Percentiles rank a stretch among this genome's conserved stretches.
phyloP scores from a whole-genome alignment of 345 rosid genomes.

The Schrenkiella parvula region DNA sequence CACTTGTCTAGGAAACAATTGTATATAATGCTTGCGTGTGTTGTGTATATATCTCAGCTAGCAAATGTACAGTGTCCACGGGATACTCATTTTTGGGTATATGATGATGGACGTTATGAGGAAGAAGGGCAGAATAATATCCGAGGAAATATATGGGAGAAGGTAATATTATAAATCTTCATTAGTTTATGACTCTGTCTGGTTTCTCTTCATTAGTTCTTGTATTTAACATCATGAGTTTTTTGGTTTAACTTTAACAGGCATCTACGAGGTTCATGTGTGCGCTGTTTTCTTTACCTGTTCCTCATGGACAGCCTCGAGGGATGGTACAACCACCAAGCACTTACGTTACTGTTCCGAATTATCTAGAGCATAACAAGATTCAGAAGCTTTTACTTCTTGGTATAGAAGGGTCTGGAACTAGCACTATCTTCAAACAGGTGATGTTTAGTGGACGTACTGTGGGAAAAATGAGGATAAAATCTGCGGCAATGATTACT shows the following conservation, averaged over 20 bases:
- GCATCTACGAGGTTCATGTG: conserved; percentile 84
- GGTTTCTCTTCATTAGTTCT: too few species aligned
- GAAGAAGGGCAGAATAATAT: conserved; percentile 97
- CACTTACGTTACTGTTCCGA: conserved; percentile 65
- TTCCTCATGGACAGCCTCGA: conserved; percentile 67
- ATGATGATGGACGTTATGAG: conserved; percentile 90
- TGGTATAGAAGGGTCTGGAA: conserved; percentile 87
- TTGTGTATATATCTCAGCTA: conserved; percentile 46
- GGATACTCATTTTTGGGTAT: conserved; percentile 90
- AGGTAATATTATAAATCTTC: conserved; percentile 38
- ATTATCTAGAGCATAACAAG: conserved; percentile 76
- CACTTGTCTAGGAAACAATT: background rate
- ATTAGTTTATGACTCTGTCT: too few species aligned
- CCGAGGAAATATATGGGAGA: conserved; percentile 88
- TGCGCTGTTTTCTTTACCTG: conserved; percentile 86
- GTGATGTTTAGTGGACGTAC: conserved; percentile 29
- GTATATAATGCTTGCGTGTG: background rate
- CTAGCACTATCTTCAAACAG: conserved; percentile 98
- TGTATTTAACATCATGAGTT: background rate
- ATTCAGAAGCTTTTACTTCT: conserved; percentile 83
- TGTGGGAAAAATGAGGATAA: background rate
- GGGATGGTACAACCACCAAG: conserved; percentile 70
- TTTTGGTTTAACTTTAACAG: conserved; percentile 46
- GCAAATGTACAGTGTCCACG: conserved; percentile 82
- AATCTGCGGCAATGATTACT: conserved; percentile 10